Evolutionary conservation across 257 asterid species (phyloP), one percentile per base, ranked within the genome.

Genomic region (Cruciata laevipes): DNA sequence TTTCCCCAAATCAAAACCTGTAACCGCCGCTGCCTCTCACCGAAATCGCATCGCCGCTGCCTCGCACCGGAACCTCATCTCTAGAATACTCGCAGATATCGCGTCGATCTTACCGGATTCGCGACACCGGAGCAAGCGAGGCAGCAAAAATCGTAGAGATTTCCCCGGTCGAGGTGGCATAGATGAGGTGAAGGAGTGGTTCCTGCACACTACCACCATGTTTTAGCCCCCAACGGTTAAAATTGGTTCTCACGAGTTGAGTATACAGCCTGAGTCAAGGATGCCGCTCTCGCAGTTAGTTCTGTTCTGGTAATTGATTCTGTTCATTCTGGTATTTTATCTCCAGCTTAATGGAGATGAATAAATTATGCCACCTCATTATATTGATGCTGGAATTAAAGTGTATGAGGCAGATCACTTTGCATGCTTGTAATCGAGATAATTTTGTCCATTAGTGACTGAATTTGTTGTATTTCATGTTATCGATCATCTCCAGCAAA

Each of bases 331-430:
- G 42, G 10, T 38, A 25, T 13, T 32, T 66, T 44, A 52, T 31
- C 13, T 47, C 51, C 51, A 5, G 20, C 1, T 14, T 14, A 47
- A 17, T 47, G n/a, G 20, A 47, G 21, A 17, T 47, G 78, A 78
- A 68, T 58, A 77, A 72, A n/a, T n/a, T n/a, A n/a, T n/a, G n/a
- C n/a, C n/a, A n/a, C n/a, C n/a, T n/a, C n/a, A n/a, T n/a, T n/a
- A n/a, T n/a, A n/a, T n/a, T n/a, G n/a, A n/a, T n/a, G n/a, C n/a
- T n/a, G n/a, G n/a, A n/a, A n/a, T 74, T 94, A 86, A 94, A 94
- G 85, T 94, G 99, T 89, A 84, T 89, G 0, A 76, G 93, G 67
- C 95, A 85, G 77, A 83, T 94, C 61, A 80, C 90, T 68, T 77
- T 80, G 78, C 90, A 83, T 67, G 88, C 99, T 42, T 80, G 99